These are phyloP conservation scores for Calophaca sinica DNA, from an alignment of 306 rosid species.

Conservation along the genomic window DNA sequence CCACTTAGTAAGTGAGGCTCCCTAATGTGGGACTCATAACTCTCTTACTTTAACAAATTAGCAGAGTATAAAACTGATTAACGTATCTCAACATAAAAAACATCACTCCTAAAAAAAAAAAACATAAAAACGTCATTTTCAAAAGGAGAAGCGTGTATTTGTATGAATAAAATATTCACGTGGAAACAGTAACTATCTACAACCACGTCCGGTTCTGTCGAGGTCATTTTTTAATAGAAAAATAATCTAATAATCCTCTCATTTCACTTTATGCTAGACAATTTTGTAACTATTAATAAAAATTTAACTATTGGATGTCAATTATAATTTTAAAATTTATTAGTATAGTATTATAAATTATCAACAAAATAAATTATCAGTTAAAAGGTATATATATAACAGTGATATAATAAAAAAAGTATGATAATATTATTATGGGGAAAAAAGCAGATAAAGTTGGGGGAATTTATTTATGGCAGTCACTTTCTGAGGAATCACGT, in stretches of 20 bases:
- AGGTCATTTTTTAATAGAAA: conserved; percentile 2
- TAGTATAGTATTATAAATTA: background rate
- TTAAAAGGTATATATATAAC: no score
- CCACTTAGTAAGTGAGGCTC: no score
- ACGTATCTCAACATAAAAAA: conserved; percentile 3
- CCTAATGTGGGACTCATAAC: no score
- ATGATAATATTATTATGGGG: no score
- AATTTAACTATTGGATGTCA: background rate
- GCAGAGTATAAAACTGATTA: conserved; percentile 2
- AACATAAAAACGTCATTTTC: background rate
- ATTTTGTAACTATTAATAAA: conserved; percentile 1
- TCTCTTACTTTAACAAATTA: background rate
- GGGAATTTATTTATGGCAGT: conserved; percentile 5
- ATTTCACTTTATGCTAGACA: background rate
- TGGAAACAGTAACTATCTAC: conserved; percentile 18
- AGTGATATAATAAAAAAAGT: no score
- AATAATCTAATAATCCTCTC: conserved; percentile 11
- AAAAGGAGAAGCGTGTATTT: conserved; percentile 28
- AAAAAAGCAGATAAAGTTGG: background rate
- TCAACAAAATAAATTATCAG: background rate
- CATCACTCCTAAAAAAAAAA: no score
- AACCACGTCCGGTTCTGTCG: conserved; percentile 40
- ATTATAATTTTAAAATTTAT: background rate
- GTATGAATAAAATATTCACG: conserved; percentile 36
- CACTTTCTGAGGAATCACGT: conserved; percentile 9